Base-by-base conservation (phyloP, 148 eudicot genomes). In the Limonium bicolor region DNA sequence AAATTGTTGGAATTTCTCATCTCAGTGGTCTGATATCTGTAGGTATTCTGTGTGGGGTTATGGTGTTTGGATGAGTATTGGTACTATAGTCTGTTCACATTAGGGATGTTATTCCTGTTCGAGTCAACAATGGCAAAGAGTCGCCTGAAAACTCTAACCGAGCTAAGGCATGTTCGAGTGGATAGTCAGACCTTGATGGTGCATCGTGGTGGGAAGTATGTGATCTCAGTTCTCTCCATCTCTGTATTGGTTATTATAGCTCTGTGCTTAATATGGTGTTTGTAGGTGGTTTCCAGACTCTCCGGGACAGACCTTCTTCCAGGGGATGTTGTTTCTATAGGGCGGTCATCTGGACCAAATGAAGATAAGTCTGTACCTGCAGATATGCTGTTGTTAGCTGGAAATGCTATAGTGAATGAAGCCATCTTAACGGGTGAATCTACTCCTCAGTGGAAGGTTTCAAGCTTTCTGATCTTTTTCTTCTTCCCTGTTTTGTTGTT, bases 51-150 rank as follows among this genome's bases (percentile, higher is more conserved):
- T 42, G 99, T 90, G 55, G 95, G 97, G 28, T 74, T 90, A 18
- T 90, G 99, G 99, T 90, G 99, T 60, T 74, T 90, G 68, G 99
- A 90, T 62, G 99, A 84, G 31, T 90, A 51, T 60, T 90, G 99
- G 99, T 90, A 90, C 56, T 90, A 84, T 60, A 90, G 99, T 65
- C 63, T 90, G 61, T 90, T 84, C 71, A 90, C 99, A 25, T 49
- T 90, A 27, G 77, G 77, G 51, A 90, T 90, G 99, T 78, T 90
- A 55, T 81, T 90, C 56, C 72, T 90, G 79, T 90, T 90, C 59
- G 99, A 90, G 70, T 90, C 95, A 41, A 90, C 99, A 36, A 90
- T 90, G 99, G 99, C 88, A 41, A 90, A 90, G 65, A 72, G 76
- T 49, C 95, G 99, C 39, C 63, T 90, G 43, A 90, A 90, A 67